Evolutionary conservation across 2,329 filamentous ascomycete species (phyloP).

Genomic region (Pseudogymnoascus sp.): DNA sequence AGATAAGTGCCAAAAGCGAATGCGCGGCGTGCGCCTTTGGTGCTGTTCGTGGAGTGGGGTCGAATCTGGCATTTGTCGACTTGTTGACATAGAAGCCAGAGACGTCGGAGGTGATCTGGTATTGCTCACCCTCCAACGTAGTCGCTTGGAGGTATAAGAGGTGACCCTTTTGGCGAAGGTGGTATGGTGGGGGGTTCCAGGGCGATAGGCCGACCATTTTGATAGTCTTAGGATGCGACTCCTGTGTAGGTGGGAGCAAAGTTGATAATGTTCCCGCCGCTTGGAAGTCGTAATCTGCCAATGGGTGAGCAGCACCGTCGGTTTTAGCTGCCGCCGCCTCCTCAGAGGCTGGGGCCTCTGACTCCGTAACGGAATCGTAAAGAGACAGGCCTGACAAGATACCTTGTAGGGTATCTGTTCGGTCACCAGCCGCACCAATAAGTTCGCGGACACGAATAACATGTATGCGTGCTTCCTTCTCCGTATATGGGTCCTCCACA

Average conservation of each 20-base stretch:
- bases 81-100: slow-evolving; percentile 97
- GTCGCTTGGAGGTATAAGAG: slow-evolving; percentile 82
- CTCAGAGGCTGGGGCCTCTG: slow-evolving; percentile 27
- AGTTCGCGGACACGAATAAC: slow-evolving; percentile 84
- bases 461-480: slow-evolving; percentile 96
- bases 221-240: slow-evolving; percentile 75
- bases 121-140: slow-evolving; percentile 90
- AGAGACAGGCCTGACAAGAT: slow-evolving; percentile 78
- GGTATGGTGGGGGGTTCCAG: slow-evolving; percentile 94
- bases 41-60: slow-evolving; percentile 70
- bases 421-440: slow-evolving; percentile 83
- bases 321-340: slow-evolving; percentile 32
- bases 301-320: slow-evolving; percentile 41
- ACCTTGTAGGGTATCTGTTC: slow-evolving; percentile 79
- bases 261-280: slow-evolving; percentile 58
- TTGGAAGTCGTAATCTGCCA: slow-evolving; percentile 71
- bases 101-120: slow-evolving; percentile 86
- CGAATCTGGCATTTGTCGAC: slow-evolving; percentile 90
- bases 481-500: slow-evolving; percentile 92
- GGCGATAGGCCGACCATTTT: slow-evolving; percentile 82
- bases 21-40: slow-evolving; percentile 76
- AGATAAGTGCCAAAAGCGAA: slow-evolving; percentile 75
- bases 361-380: slow-evolving; percentile 65
- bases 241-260: slow-evolving; percentile 60
- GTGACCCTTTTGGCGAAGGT: slow-evolving; percentile 85